Evolutionary conservation across 371 early-diverging fungal genomes (phyloP), one percentile per base, ranked within the genome.

Genomic region (Dichotomocladium elegans): DNA sequence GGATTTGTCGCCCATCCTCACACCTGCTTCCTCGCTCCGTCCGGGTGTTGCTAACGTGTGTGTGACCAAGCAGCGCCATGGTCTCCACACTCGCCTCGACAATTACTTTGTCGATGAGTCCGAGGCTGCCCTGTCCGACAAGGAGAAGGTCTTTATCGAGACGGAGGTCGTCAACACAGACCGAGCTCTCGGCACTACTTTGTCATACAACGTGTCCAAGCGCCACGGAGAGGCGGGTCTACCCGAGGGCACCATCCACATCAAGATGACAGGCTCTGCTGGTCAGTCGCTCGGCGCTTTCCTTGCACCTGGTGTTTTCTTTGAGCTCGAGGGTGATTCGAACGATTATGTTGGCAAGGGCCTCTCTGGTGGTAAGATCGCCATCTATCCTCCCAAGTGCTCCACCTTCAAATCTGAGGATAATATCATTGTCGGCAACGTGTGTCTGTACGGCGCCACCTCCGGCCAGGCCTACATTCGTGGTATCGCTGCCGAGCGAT

Each of bases 301-400:
- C 81, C 70, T 95, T 41, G 91, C 92, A 17, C 78, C 85, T 9
- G 96, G 96, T 54, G 77, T 96, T 50, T 84, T 88, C 28, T 77
- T 98, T 26, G 92, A 92, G 54, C 76, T 98, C 33, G 95, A 98
- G 68, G 98, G 96, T 54, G 96, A 95, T 64, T 84, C 94, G 14
- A 96, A 96, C 76, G 96, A 95, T 74, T 96, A 96, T 59, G 96
- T 94, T 33, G 95, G 96, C 55, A 98, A 98, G 79, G 98, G 98
- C 50, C 80, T 98, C 28, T 92, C 93, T 11, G 96, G 96, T 53
- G 96, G 96, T 41, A 77, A 69, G 50, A 70, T 98, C 27, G 83
- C 90, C 12, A 82, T 96, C 44, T 95, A 87, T 68, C 94, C 94
- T 44, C 94, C 94, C 35, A 89, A 85, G 74, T 58, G 61, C 44